Percentiles rank a stretch among this genome's conserved stretches.
Evolutionary conservation across 83 land plant species (phyloP).

Genomic region (Isoetes engelmannii): DNA sequence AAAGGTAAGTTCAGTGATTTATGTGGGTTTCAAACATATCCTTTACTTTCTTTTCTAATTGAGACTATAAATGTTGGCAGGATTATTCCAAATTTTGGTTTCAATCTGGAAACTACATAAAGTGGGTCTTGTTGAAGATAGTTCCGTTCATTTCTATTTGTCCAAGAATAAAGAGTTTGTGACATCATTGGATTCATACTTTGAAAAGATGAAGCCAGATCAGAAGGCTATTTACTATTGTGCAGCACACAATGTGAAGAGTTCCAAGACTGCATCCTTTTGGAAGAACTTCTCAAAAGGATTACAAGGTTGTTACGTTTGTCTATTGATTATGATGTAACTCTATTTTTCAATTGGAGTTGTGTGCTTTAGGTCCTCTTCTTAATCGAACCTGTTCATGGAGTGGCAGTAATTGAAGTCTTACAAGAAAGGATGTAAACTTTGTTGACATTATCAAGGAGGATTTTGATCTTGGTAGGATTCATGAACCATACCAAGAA

Average conservation of each 20-base stretch:
- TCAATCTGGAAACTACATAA: slow-evolving; percentile 85
- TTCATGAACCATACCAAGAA: too few species aligned
- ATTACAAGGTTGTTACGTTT: slow-evolving; percentile 57
- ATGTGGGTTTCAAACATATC: neutral
- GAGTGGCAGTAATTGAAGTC: slow-evolving; percentile 79
- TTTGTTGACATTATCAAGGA: slow-evolving; percentile 98
- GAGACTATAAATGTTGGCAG: slow-evolving; percentile 27
- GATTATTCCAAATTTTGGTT: slow-evolving; percentile 96
- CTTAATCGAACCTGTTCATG: slow-evolving; percentile 89
- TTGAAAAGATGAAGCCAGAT: slow-evolving; percentile 81
- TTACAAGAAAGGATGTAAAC: slow-evolving; percentile 87
- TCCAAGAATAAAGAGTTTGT: slow-evolving; percentile 73
- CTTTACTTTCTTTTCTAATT: neutral
- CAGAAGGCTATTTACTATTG: slow-evolving; percentile 89
- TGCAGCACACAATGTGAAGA: slow-evolving; percentile 82
- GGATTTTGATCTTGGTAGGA: slow-evolving; percentile 80
- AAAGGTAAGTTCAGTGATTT: slow-evolving; percentile 64
- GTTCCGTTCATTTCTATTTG: slow-evolving; percentile 66
- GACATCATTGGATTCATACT: slow-evolving; percentile 71
- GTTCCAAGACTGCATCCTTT: slow-evolving; percentile 91
- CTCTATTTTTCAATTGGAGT: neutral
- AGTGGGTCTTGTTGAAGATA: slow-evolving; percentile 87
- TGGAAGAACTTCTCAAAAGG: slow-evolving; percentile 82
- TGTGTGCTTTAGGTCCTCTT: slow-evolving; percentile 56
- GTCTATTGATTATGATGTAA: neutral